These are phyloP conservation scores for Ceratocystis diversiconidia DNA, from an alignment of 2,329 filamentous ascomycete species.

Conservation along the genomic window DNA sequence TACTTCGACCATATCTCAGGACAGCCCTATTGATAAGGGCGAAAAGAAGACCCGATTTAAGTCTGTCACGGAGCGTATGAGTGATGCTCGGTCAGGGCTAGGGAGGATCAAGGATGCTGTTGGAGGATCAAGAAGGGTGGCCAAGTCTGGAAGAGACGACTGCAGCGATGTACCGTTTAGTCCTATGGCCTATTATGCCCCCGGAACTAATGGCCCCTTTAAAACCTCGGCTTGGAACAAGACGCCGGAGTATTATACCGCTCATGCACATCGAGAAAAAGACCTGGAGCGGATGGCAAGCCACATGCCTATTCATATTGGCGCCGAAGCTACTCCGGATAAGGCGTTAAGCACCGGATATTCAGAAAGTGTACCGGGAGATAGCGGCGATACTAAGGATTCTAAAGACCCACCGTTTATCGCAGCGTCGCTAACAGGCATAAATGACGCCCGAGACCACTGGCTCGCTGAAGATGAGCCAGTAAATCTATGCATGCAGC, in stretches of 20 bases:
- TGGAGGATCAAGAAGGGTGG: constrained; percentile 43
- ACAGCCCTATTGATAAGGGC: constrained; percentile 22
- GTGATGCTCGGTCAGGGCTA: constrained; percentile 67
- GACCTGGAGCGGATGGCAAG: neutral
- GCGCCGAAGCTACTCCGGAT: neutral
- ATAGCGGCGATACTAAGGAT: neutral
- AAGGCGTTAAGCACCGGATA: neutral
- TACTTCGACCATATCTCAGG: constrained; percentile 8
- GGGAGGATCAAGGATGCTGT: constrained; percentile 78
- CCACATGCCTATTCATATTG: neutral
- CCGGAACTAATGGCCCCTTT: constrained; percentile 9
- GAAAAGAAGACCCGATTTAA: constrained; percentile 55
- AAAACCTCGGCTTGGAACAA: constrained; percentile 50
- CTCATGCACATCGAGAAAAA: constrained; percentile 9
- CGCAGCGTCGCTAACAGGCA: neutral
- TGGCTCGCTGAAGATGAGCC: constrained; percentile 10
- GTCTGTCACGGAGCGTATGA: constrained; percentile 63
- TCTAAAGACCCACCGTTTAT: neutral
- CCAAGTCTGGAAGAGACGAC: constrained; percentile 42
- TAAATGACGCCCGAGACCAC: neutral
- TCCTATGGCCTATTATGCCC: constrained; percentile 13
- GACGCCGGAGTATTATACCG: constrained; percentile 45
- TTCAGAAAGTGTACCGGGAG: constrained; percentile 10
- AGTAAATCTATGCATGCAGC: constrained; percentile 8
- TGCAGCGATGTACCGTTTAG: constrained; percentile 26